Evolutionary conservation across 2,329 filamentous ascomycete species (phyloP).

Genomic region (Pyrenophora tritici-repentis): DNA sequence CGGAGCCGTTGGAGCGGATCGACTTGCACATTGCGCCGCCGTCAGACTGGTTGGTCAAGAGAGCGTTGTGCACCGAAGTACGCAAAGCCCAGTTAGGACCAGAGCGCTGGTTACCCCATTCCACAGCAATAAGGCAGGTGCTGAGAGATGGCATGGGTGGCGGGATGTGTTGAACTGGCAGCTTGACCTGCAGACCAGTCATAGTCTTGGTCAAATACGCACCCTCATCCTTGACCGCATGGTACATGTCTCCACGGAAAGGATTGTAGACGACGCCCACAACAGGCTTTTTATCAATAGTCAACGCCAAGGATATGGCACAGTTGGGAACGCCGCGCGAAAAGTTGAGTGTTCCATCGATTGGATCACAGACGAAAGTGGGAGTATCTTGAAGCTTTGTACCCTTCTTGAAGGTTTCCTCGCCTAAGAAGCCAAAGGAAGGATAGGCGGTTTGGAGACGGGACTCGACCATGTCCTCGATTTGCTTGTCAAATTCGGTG

Average conservation of each 20-base stretch:
- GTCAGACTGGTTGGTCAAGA: constrained; percentile 33
- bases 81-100: constrained; percentile 47
- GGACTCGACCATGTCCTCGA: constrained; percentile 57
- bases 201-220: constrained; percentile 32
- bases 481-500: constrained; percentile 60
- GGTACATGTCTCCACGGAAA: constrained; percentile 42
- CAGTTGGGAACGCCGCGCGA: constrained; percentile 45
- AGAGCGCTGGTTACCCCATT: constrained; percentile 47
- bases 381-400: constrained; percentile 37
- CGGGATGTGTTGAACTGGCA: constrained; percentile 37
- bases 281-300: constrained; percentile 39
- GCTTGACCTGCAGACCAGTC: constrained; percentile 28
- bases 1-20: constrained; percentile 43
- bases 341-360: constrained; percentile 50
- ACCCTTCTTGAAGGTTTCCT: constrained; percentile 42
- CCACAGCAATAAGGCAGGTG: constrained; percentile 41
- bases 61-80: constrained; percentile 31
- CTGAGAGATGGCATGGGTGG: constrained; percentile 35
- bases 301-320: constrained; percentile 42
- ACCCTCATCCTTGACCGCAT: constrained; percentile 41
- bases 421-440: constrained; percentile 49
- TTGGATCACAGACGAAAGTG: constrained; percentile 47
- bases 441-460: constrained; percentile 54
- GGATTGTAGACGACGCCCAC: constrained; percentile 47
- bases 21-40: constrained; percentile 45